These are phyloP conservation scores for Kodamaea sp. DNA, from an alignment of 1,139 yeast species.

Conservation along the genomic window DNA sequence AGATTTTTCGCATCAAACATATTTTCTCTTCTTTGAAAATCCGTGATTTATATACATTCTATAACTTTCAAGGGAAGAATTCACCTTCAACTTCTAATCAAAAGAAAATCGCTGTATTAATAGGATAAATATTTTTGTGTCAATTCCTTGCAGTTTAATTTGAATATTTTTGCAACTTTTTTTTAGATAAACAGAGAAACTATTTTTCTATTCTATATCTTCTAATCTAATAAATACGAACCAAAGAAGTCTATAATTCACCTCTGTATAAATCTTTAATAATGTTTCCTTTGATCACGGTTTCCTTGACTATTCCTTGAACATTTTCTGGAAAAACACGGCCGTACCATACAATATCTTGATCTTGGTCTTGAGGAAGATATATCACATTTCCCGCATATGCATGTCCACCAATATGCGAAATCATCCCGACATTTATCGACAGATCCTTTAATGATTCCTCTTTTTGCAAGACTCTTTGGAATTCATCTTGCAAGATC, in stretches of 20 bases:
- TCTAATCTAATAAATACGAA: neutral
- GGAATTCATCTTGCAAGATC: constrained; percentile 48
- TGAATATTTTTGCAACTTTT: no score
- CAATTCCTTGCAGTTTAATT: no score
- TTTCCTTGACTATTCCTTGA: constrained; percentile 60
- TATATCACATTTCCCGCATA: constrained; percentile 73
- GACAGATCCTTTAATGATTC: constrained; percentile 19
- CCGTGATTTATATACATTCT: no score
- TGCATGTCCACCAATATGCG: constrained; percentile 77
- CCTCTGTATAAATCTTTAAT: constrained; percentile 57
- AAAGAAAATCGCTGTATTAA: no score
- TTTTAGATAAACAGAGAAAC: no score
- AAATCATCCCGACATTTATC: constrained; percentile 49
- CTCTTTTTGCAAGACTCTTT: constrained; percentile 33
- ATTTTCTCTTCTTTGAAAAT: no score
- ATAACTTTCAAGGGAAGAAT: no score
- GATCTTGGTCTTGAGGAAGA: constrained; percentile 37
- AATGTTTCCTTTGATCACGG: constrained; percentile 45
- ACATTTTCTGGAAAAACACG: constrained; percentile 60
- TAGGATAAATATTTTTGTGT: no score
- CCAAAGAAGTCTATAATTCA: neutral
- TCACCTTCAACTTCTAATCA: no score
- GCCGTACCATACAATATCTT: constrained; percentile 66
- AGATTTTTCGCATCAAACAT: no score
- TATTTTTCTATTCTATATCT: neutral